A percentile compares a stretch with the other conserved stretches of the same genome.
These are phyloP conservation scores for Colletotrichum cereale DNA, from an alignment of 2,329 filamentous ascomycete genomes.

Conservation along the genomic window DNA sequence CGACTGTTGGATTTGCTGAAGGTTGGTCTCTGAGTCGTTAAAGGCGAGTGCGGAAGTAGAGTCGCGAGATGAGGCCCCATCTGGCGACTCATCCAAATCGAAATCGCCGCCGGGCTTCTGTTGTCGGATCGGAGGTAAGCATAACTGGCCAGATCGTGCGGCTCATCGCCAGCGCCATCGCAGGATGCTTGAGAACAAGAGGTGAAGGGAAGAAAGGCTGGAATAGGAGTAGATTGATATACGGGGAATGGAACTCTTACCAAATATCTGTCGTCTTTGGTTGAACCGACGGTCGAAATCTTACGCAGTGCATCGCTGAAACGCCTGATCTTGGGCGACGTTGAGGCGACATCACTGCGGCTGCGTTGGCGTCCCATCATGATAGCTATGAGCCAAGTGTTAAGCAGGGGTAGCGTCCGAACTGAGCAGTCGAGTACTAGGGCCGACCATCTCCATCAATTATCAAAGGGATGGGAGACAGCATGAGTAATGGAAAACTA, in stretches of 20 bases:
- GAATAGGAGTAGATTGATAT: no score
- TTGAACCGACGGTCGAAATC: conserved; percentile 1
- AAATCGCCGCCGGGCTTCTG: conserved; percentile 16
- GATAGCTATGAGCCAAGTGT: background rate
- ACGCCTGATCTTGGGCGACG: conserved; percentile 4
- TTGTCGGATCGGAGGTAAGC: conserved; percentile 1
- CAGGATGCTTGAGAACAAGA: background rate
- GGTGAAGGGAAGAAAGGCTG: background rate
- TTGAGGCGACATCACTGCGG: conserved; percentile 14
- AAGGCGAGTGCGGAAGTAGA: conserved; percentile 44
- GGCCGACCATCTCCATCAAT: conserved; percentile 1
- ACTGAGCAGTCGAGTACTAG: background rate
- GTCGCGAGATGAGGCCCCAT: conserved; percentile 37
- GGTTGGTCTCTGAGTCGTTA: conserved; percentile 49
- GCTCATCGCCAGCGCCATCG: background rate
- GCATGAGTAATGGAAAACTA: background rate
- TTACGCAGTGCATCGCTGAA: conserved; percentile 12
- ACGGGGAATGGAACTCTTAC: background rate
- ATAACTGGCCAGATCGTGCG: background rate
- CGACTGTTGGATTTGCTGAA: conserved; percentile 52
- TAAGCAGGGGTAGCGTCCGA: conserved; percentile 1
- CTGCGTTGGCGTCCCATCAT: conserved; percentile 18
- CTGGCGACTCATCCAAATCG: background rate
- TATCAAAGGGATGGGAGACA: background rate
- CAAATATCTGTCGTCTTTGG: background rate